Evolutionary conservation across 2,329 filamentous ascomycete species (phyloP).

Genomic region (Talaromyces sp.): DNA sequence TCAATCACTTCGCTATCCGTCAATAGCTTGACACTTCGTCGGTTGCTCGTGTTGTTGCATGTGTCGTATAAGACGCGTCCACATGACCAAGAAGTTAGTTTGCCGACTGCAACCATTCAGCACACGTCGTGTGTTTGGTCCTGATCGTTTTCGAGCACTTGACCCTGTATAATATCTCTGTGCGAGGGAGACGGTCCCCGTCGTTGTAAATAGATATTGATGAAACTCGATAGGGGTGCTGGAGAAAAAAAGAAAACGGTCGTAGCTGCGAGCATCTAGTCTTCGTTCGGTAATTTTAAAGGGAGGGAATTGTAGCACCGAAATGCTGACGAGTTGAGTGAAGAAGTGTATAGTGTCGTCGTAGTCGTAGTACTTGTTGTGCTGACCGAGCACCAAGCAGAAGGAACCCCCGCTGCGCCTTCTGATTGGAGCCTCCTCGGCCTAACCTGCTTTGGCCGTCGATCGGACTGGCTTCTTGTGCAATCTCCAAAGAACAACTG

Average conservation of each 20-base stretch:
- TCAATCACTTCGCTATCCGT: not conserved
- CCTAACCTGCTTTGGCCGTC: slow-evolving; percentile 14
- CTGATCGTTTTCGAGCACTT: not conserved
- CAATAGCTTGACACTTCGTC: not conserved
- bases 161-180: not conserved
- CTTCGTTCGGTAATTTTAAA: not conserved
- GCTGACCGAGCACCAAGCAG: not conserved
- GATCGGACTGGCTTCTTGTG: not conserved
- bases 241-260: not conserved
- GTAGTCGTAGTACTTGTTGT: not conserved
- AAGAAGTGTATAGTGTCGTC: not conserved
- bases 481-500: not conserved
- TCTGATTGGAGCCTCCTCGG: slow-evolving; percentile 10
- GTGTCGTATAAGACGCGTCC: not conserved
- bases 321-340: not conserved
- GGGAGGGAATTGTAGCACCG: not conserved
- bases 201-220: too few species aligned
- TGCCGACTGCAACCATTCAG: not conserved
- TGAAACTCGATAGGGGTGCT: not conserved
- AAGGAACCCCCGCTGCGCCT: not conserved
- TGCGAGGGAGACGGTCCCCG: too few species aligned
- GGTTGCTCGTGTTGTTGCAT: not conserved
- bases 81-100: not conserved
- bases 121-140: not conserved
- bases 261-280: not conserved